Conservation (phyloP, 331 rosid species). For the Quercus phellos region DNA sequence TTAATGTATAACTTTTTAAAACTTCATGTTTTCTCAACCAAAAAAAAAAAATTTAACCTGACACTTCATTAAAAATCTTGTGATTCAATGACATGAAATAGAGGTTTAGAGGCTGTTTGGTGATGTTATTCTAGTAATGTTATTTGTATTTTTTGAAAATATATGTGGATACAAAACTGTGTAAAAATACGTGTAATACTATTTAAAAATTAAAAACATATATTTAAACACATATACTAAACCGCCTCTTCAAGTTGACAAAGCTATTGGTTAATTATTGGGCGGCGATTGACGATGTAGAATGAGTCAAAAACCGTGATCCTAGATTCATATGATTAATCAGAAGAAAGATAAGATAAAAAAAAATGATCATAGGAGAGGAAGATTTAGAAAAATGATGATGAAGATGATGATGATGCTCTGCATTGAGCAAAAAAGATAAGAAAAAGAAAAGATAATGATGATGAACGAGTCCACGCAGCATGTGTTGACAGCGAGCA, state of each 20-base stretch:
- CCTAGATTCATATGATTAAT: not conserved
- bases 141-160: no score
- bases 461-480: not conserved
- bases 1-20: no score
- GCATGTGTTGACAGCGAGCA: not conserved
- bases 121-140: no score
- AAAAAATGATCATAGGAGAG: not conserved
- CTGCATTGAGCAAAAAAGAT: no score
- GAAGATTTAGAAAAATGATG: not conserved
- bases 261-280: no score
- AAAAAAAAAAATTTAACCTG: no score
- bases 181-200: accelerated
- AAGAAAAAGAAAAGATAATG: not conserved
- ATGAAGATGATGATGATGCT: not conserved
- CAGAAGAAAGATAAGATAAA: not conserved
- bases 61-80: no score
- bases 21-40: no score
- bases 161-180: accelerated
- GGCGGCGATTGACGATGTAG: not conserved
- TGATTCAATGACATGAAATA: no score
- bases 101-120: accelerated
- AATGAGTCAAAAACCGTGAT: not conserved
- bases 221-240: accelerated
- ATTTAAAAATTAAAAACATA: accelerated
- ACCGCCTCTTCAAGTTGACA: no score